Conservation (phyloP, 2,329 filamentous ascomycete genomes). For the Ceratocystis cubensis region DNA sequence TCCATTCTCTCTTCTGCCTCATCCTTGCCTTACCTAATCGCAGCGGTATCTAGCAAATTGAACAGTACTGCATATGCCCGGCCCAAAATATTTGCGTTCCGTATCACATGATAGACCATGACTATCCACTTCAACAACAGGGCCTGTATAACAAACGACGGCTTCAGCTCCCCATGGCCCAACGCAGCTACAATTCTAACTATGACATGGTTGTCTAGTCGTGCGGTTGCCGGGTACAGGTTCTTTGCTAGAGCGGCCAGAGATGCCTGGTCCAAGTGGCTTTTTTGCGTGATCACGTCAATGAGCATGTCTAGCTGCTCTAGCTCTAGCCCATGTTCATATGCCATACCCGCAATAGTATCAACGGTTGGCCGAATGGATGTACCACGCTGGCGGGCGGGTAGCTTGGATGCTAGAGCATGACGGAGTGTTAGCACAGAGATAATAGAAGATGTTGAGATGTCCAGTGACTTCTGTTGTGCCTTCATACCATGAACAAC, state of each 20-base stretch:
- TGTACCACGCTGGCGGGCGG: slow-evolving; percentile 52
- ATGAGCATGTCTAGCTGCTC: slow-evolving; percentile 50
- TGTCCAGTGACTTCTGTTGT: not conserved
- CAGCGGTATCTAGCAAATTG: slow-evolving; percentile 68
- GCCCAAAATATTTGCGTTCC: slow-evolving; percentile 49
- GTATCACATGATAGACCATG: slow-evolving; percentile 59
- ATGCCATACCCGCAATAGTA: slow-evolving; percentile 48
- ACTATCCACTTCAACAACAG: slow-evolving; percentile 66
- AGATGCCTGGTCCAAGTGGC: slow-evolving; percentile 63
- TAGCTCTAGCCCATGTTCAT: slow-evolving; percentile 54
- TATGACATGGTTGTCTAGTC: slow-evolving; percentile 36
- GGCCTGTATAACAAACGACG: slow-evolving; percentile 56
- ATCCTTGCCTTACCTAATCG: slow-evolving; percentile 43
- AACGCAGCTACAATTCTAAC: slow-evolving; percentile 58
- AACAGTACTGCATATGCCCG: slow-evolving; percentile 66
- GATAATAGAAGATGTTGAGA: slow-evolving; percentile 1
- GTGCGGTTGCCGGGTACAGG: slow-evolving; percentile 51
- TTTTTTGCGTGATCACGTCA: slow-evolving; percentile 52
- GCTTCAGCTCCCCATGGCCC: slow-evolving; percentile 66
- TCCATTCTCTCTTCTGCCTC: not conserved
- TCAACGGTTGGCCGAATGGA: slow-evolving; percentile 54
- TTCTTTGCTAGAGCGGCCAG: slow-evolving; percentile 56
- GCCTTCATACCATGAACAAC: slow-evolving; percentile 26
- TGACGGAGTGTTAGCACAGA: slow-evolving; percentile 1
- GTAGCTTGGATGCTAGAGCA: slow-evolving; percentile 41